Evolutionary conservation across 257 asterid genomes (phyloP).

Genomic region (Cordia subcordata): DNA sequence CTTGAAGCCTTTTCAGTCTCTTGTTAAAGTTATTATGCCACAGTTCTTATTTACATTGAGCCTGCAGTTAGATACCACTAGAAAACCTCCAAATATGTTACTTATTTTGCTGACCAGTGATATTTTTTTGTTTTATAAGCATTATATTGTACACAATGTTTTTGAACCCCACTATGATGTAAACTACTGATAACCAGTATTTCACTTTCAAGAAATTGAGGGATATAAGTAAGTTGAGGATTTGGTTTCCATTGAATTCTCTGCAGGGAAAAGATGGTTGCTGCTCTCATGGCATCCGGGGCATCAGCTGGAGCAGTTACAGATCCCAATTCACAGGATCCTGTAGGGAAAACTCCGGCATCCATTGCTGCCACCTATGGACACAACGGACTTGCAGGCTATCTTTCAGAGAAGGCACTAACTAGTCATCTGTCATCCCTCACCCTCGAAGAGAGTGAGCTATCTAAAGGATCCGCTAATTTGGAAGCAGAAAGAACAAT

Average conservation of each 20-base stretch:
- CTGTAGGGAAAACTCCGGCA: constrained; percentile 79
- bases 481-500: constrained; percentile 83
- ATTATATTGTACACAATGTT: no score
- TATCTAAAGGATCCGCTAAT: constrained; percentile 72
- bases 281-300: constrained; percentile 89
- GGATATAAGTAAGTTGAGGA: no score
- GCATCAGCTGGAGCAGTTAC: constrained; percentile 94
- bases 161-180: no score
- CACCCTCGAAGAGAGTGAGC: constrained; percentile 59
- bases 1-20: no score
- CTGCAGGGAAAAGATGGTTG: constrained; percentile 92
- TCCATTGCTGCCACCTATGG: constrained; percentile 66
- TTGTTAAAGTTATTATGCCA: no score
- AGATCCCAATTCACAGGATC: constrained; percentile 76
- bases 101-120: no score
- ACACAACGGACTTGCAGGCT: constrained; percentile 92
- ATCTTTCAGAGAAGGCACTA: constrained; percentile 83
- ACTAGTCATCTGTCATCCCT: constrained; percentile 91
- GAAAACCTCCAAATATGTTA: no score
- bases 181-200: no score
- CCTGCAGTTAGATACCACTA: no score
- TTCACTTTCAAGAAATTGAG: no score
- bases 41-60: no score
- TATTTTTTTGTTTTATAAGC: no score
- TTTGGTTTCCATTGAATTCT: neutral